phyloP scores from a whole-genome alignment of 306 rosid species.

The Parietaria judaica region DNA sequence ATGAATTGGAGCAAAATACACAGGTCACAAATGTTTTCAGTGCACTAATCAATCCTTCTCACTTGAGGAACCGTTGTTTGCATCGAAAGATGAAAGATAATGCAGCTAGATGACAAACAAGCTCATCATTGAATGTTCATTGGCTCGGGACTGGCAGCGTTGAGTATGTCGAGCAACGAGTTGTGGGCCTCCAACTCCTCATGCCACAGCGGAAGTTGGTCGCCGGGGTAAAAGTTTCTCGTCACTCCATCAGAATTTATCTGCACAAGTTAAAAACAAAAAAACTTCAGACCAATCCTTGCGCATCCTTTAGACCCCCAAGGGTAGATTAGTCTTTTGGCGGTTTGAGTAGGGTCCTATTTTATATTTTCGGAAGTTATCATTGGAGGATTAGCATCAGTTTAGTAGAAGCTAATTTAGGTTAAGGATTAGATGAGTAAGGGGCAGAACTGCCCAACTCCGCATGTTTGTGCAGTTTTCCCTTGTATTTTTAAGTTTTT shows the following conservation, averaged over 20 bases:
- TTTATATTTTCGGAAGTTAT: no score
- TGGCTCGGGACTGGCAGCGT: conserved; percentile 54
- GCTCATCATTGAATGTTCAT: conserved; percentile 53
- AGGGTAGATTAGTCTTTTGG: no score
- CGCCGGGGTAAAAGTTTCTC: conserved; percentile 71
- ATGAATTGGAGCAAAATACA: conserved; percentile 14
- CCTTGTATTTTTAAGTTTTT: no score
- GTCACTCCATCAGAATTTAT: conserved; percentile 91
- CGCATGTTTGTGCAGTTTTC: no score
- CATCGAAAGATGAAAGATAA: no score
- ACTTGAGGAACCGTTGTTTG: conserved; percentile 2
- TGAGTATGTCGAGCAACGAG: conserved; percentile 68
- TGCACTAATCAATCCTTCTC: neutral
- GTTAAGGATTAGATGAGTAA: no score
- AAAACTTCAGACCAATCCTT: no score
- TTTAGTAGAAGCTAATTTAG: no score
- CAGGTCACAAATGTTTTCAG: neutral
- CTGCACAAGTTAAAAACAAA: conserved; percentile 35
- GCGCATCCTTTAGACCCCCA: no score
- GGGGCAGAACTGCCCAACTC: no score
- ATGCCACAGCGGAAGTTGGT: conserved; percentile 79
- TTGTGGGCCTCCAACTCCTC: conserved; percentile 81
- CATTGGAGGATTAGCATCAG: no score
- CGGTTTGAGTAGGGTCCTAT: no score
- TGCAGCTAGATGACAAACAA: conserved; percentile 2